phyloP scores from a whole-genome alignment of 257 asterid genomes.

The Salvia miltiorrhiza region DNA sequence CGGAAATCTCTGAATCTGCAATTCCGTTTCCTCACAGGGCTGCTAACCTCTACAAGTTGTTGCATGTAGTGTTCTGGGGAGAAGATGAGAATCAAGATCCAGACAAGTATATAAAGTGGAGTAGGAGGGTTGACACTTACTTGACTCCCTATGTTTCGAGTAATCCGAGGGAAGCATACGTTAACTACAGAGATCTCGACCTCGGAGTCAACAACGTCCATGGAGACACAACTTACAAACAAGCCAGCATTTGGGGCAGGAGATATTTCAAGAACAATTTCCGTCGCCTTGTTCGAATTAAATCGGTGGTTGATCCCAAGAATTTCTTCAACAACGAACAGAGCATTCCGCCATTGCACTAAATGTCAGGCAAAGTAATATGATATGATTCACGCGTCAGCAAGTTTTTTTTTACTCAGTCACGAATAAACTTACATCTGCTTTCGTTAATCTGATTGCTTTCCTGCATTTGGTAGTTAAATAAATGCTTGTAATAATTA shows the following conservation, averaged over 20 bases:
- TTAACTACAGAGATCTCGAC: conserved; percentile 18
- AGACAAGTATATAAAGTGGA: background rate
- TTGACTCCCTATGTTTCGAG: conserved; percentile 14
- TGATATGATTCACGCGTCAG: too few relatives aligned
- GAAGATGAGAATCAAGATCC: background rate
- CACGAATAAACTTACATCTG: too few relatives aligned
- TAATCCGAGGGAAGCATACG: background rate
- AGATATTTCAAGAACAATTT: conserved; percentile 12
- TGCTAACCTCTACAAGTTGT: background rate
- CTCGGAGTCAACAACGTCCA: conserved; percentile 9
- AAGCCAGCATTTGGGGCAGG: conserved; percentile 12
- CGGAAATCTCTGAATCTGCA: conserved; percentile 5
- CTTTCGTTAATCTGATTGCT: too few relatives aligned
- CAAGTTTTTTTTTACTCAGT: too few relatives aligned
- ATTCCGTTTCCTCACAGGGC: conserved; percentile 15
- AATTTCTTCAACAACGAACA: conserved; percentile 40
- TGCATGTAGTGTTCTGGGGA: background rate
- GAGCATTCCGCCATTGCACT: conserved; percentile 32
- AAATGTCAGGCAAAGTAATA: too few relatives aligned
- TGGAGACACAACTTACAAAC: conserved; percentile 7
- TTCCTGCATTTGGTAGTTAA: too few relatives aligned
- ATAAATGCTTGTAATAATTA: too few relatives aligned
- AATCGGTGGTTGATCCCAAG: conserved; percentile 16
- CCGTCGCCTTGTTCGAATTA: background rate
- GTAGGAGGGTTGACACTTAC: background rate